Percentiles rank a stretch among this genome's conserved stretches.
Conservation (phyloP, 768 basidiomycete genomes). For the Boletus sp. region DNA sequence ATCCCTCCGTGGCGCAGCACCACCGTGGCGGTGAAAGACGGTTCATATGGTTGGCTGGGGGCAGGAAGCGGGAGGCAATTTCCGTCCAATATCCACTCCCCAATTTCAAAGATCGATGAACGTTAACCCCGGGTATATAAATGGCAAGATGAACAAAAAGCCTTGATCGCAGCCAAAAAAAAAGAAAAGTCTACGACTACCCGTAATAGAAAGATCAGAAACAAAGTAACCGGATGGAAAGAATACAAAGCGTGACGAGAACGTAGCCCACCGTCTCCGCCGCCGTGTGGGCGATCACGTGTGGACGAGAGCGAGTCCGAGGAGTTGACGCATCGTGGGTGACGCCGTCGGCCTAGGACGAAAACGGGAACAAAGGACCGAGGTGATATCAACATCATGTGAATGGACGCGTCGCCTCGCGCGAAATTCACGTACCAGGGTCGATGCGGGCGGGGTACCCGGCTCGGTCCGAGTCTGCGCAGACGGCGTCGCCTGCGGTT, state of each 20-base stretch:
- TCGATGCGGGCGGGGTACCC: not conserved
- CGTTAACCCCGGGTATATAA: not conserved
- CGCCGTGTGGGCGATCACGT: slow-evolving; percentile 8
- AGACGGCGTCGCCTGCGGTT: slow-evolving; percentile 4
- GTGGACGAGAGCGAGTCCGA: not conserved
- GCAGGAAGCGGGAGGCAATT: not conserved
- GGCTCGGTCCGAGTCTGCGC: not conserved
- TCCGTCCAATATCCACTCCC: not conserved
- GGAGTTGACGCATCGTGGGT: not conserved
- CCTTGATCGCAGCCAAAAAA: not conserved
- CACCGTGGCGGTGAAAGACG: slow-evolving; percentile 4
- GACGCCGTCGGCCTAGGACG: not conserved
- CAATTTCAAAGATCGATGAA: not conserved
- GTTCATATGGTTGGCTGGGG: slow-evolving; percentile 6
- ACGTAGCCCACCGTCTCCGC: slow-evolving; percentile 12
- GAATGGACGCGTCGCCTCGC: not conserved
- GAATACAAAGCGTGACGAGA: slow-evolving; percentile 14
- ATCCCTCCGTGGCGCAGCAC: not conserved
- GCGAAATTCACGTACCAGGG: slow-evolving; percentile 1
- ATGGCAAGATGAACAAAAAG: not conserved
- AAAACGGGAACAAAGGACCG: not conserved
- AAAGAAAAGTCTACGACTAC: not conserved
- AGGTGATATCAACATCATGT: not conserved
- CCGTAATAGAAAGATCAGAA: not conserved
- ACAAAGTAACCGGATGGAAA: slow-evolving; percentile 20